Evolutionary conservation across 129 eudicot genomes (phyloP).

Genomic region (Dittrichia graveolens): DNA sequence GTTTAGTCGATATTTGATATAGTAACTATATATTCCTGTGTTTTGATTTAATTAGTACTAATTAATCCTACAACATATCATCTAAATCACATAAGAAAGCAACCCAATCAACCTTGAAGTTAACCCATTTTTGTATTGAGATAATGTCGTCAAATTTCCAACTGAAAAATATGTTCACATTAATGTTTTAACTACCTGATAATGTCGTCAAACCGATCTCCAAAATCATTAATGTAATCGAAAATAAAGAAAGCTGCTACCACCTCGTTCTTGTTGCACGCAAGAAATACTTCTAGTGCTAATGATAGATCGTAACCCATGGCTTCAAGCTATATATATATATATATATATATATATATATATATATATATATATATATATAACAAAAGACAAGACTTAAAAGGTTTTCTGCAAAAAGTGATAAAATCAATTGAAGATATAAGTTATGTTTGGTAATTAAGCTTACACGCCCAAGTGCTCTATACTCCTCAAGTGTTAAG

Average conservation of each 20-base stretch:
- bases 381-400: not conserved
- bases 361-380: conserved; percentile 13
- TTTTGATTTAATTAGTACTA: too few species aligned
- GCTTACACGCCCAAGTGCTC: conserved; percentile 74
- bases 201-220: conserved; percentile 34
- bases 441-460: too few species aligned
- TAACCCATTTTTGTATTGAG: not conserved
- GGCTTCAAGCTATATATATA: conserved; percentile 60
- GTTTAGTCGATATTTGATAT: too few species aligned
- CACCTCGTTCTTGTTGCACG: conserved; percentile 77
- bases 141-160: conserved; percentile 1
- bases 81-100: not conserved
- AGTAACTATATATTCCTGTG: too few species aligned
- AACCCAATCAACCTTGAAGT: not conserved
- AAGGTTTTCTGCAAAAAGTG: not conserved
- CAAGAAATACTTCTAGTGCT: conserved; percentile 61
- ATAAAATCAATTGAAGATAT: not conserved
- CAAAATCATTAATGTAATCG: conserved; percentile 70
- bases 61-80: not conserved
- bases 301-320: conserved; percentile 67
- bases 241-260: conserved; percentile 67
- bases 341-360: too few species aligned
- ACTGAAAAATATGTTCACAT: not conserved
- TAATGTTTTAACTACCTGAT: too few species aligned
- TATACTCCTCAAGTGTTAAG: conserved; percentile 81